Evolutionary conservation across 371 early-diverging fungal species (phyloP), one percentile per base, ranked within the genome.

Genomic region (Actinomortierella wolfii): DNA sequence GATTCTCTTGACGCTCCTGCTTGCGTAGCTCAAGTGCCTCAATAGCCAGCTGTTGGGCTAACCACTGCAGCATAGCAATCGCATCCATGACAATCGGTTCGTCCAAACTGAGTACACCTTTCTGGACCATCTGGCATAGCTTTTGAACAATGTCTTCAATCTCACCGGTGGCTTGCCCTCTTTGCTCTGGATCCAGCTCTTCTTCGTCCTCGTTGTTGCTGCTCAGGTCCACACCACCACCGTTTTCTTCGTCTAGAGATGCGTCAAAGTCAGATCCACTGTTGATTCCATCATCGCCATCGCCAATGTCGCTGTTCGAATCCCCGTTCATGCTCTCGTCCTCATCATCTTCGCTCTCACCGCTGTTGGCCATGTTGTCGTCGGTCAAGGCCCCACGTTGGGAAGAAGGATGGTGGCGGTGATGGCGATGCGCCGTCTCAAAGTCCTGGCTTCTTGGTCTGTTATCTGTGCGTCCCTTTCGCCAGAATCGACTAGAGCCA

Each of bases 91-190:
- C 25, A 14, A 70, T 51, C 23, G 71, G 61, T 41, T 70, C 71
- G 43, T 70, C 61, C 47, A 70, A 41, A 15, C 58, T 65, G 43
- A 70, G 41, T 13, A 61, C 71, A 3, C 71, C 66, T 25, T 65
- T 70, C 46, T 70, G 71, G 28, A 65, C 58, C 66, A 70, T 61
- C 2, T 34, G 46, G 42, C 71, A 70, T 24, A 70, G 34, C 43
- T 65, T 70, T 28, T 70, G 71, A 14, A 70, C 51, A 45, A 70
- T 64, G 15, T 65, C 71, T 15, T 70, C 71, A 26, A 70, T 65
- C 56, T 70, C 71, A 2, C 18, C 26, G 0, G 71, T 70, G 2
- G 71, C 71, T 21, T 65, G 51, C 0, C 57, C 65, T 41, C 65
- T 56, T 29, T 70, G 65, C 14, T 70, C 71, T 52, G 53, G 57